Base-by-base conservation (phyloP, 1,139 yeast genomes). In the Saccharomyces uvarum region DNA sequence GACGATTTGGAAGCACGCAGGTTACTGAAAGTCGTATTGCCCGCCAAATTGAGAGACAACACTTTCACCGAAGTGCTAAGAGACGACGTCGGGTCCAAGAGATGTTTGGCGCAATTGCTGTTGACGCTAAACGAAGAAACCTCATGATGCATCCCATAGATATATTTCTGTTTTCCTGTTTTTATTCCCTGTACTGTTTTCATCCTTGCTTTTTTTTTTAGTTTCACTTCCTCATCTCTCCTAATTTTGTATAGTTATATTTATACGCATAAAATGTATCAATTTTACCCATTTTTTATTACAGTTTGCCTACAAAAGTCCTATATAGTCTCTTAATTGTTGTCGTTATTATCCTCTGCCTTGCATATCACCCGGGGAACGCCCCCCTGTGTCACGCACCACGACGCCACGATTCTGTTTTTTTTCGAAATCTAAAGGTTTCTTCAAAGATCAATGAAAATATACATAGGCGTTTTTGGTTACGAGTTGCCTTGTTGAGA, bases 1-100 rank as follows among this genome's bases (percentile, higher is more conserved):
- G 99, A 93, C 69, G 93, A 93, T 65, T 76, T 83, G 28, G 95
- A 95, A 61, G 98, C 98, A 1, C 78, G 97, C 64, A 87, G 88
- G 62, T 93, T 97, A 0, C 78, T 93, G 61, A 85, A 88, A 49
- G 86, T 83, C 57, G 85, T 89, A 33, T 75, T 93, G 53, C 99
- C 99, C 3, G 62, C 58, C 49, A 68, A 65, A 41, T 77, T 93
- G 64, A 81, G 89, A 59, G 97, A 90, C 70, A 95, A 93, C n/a
- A 88, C 98, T 0, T 91, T 93, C 70, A 81, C 87, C 32, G 75
- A 77, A 50, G 84, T 87, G 3, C 77, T 93, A 58, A 84, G 86
- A 62, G 98, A 91, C 65, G 99, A 93, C 68, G 80, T 82, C 4
- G 91, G 93, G 11, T 89, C 98, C 8, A 88, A 87, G 67, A 80